Evolutionary conservation across 345 rosid species (phyloP).

Genomic region (Salix viminalis): DNA sequence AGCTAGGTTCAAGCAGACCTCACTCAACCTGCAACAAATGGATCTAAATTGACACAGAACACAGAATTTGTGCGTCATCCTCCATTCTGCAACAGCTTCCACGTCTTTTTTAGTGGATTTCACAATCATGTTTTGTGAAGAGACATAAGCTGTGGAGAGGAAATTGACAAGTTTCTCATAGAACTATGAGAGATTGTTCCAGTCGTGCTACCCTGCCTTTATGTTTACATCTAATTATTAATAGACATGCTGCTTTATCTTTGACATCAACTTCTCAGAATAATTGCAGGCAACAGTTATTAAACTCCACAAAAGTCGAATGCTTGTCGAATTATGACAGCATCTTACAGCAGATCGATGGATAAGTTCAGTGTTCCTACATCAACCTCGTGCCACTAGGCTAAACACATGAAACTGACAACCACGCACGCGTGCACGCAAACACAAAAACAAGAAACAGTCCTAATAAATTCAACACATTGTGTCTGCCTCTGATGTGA

Average conservation of each 20-base stretch:
- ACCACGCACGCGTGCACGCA: too few species aligned
- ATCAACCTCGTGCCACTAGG: background rate
- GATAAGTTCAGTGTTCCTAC: background rate
- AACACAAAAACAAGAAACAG: too few species aligned
- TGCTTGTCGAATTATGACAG: background rate
- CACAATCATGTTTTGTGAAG: background rate
- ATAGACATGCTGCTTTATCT: background rate
- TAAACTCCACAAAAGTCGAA: background rate
- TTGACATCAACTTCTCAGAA: background rate
- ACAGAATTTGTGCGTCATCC: too few species aligned
- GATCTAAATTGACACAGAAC: too few species aligned
- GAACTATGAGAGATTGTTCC: background rate
- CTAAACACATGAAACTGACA: background rate
- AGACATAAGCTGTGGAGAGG: background rate
- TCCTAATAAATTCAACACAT: too few species aligned
- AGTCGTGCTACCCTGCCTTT: background rate
- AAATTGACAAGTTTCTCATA: background rate
- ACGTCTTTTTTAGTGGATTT: too few species aligned
- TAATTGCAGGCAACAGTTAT: background rate
- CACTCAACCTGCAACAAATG: background rate
- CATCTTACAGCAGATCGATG: background rate
- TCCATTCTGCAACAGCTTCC: too few species aligned
- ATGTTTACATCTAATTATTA: background rate
- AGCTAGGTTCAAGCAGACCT: background rate
- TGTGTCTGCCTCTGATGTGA: too few species aligned